Conservation (phyloP, 2,329 filamentous ascomycete species). For the Neopestalotiopsis sp. region DNA sequence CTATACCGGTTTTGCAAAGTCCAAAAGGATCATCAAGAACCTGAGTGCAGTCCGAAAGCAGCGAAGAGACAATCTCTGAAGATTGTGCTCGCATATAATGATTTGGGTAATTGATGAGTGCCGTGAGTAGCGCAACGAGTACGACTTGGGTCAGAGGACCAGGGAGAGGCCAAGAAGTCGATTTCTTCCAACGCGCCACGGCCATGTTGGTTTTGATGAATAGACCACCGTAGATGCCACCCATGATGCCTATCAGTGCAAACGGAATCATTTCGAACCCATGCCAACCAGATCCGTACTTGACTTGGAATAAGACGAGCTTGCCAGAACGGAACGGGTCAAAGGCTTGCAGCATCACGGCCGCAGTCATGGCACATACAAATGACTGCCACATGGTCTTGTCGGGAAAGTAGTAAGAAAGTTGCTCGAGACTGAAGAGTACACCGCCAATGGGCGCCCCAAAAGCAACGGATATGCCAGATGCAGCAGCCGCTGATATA, state of each 20-base stretch:
- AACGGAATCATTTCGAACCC: conserved; percentile 93
- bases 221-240: conserved; percentile 91
- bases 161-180: conserved; percentile 64
- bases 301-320: conserved; percentile 94
- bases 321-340: conserved; percentile 96
- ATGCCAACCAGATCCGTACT: conserved; percentile 91
- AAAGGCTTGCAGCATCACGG: conserved; percentile 88
- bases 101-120: conserved; percentile 92
- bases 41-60: conserved; percentile 89
- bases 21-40: conserved; percentile 86
- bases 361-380: conserved; percentile 98
- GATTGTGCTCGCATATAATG: conserved; percentile 94
- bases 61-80: conserved; percentile 86
- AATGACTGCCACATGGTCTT: conserved; percentile 99
- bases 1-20: conserved; percentile 86
- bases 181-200: conserved; percentile 80
- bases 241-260: conserved; percentile 82
- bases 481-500: conserved; percentile 88
- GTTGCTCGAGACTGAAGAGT: conserved; percentile 93
- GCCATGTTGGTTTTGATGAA: conserved; percentile 96
- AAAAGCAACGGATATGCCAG: conserved; percentile 92
- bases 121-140: conserved; percentile 79
- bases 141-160: conserved; percentile 81
- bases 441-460: conserved; percentile 94
- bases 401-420: conserved; percentile 97